phyloP scores from a whole-genome alignment of 1,284 basidiomycete species.

The Phlebopus sp. region DNA sequence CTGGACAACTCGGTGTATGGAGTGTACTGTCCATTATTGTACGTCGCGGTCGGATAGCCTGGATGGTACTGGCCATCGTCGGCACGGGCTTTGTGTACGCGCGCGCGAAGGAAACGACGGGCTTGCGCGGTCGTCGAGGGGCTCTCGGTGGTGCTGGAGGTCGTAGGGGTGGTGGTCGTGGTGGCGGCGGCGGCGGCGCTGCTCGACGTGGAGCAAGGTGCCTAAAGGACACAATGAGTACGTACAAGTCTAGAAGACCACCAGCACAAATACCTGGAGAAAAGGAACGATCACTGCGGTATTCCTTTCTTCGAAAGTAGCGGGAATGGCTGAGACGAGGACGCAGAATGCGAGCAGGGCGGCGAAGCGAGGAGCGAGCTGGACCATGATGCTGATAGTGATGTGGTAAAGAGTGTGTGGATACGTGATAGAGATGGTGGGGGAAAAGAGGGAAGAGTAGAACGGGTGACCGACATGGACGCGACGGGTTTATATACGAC shows the following conservation, averaged over 20 bases:
- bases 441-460: slow-evolving; percentile 3
- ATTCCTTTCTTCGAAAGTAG: not conserved
- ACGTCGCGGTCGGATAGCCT: slow-evolving; percentile 16
- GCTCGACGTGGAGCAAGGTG: too few species aligned
- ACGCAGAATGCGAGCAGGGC: slow-evolving; percentile 28
- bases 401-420: slow-evolving; percentile 29
- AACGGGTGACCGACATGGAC: slow-evolving; percentile 1
- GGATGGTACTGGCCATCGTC: slow-evolving; percentile 23
- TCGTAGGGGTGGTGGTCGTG: too few species aligned
- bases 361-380: slow-evolving; percentile 28
- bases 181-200: too few species aligned
- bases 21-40: slow-evolving; percentile 13
- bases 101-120: slow-evolving; percentile 16
- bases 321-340: slow-evolving; percentile 23
- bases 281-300: not conserved
- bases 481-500: slow-evolving; percentile 22
- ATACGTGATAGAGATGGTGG: slow-evolving; percentile 15
- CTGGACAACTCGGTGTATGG: not conserved
- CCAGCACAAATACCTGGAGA: slow-evolving; percentile 2
- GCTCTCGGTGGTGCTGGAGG: not conserved
- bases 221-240: slow-evolving; percentile 10
- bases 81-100: slow-evolving; percentile 9
- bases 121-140: not conserved
- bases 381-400: slow-evolving; percentile 27
- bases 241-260: slow-evolving; percentile 2